Base-by-base conservation (phyloP, 2,329 filamentous ascomycete genomes). In the Camptophora hylomeconis region DNA sequence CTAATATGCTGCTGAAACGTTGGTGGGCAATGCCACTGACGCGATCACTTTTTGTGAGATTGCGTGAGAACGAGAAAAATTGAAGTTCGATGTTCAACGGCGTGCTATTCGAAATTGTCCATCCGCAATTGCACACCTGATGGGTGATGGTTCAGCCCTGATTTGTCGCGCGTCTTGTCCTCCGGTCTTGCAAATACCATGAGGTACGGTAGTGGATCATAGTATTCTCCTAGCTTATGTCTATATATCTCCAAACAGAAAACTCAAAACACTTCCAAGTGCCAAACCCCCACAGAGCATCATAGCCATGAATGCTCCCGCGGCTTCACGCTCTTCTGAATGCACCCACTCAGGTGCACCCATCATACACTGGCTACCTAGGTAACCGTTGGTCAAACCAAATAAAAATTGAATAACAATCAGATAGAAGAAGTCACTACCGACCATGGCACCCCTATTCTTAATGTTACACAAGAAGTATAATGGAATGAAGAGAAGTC, bases 291-390 rank as follows among this genome's bases (percentile, higher is more conserved):
- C 72, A 11, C 94, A 81, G n/a, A 95, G 69, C 52, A 78, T 83
- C 39, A 94, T 54, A 3, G 80, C 79, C 89, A 98, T 95, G 52
- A 95, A 95, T 1, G 80, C 83, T 25, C 87, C 89, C 0, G 84
- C 76, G 5, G 83, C 86, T 58, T 93, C 84, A 18, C 80, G 67
- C 60, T 98, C 87, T 7, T 76, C 73, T 2, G 77, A 71, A 3
- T 77, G 75, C 1, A 95, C 86, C 70, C 75, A 87, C 41, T 80
- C 73, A 0, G 69, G 72, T 1, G 84, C 78, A 1, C 79, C 79
- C 72, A 95, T 92, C 86, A 98, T 95, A 52, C 80, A 83, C 42
- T 70, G 79, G 32, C 80, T 82, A 17, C 80, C 79, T 9, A 98
- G 54, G 65, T 80, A 95, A 1, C 89, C 89, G 49, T 87, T 95